Base-by-base conservation (phyloP, 768 basidiomycete species). In the Russula sp. region DNA sequence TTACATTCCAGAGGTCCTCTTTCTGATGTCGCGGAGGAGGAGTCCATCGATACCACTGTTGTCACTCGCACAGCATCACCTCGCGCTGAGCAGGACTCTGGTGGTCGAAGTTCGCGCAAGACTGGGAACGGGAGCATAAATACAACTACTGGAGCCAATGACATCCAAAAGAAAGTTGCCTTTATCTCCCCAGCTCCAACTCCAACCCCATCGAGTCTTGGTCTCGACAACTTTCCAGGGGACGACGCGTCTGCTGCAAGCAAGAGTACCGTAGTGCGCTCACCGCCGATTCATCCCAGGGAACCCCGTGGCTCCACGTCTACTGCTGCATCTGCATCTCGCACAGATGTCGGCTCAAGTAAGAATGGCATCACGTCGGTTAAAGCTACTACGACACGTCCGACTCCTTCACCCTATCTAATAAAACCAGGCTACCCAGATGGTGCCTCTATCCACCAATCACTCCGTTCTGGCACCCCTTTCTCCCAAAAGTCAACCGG, bases 101-200 rank as follows among this genome's bases (percentile, higher is more conserved):
- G 73, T 38, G 74, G 71, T 32, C 74, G 72, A 34, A 72, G 72
- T 69, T 76, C 77, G 20, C 78, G 79, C 68, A 80, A 76, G 71
- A 74, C 74, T 32, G 73, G 74, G 61, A 79, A 78, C 62, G 73
- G 74, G 50, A 75, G 73, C 63, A 71, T 71, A 65, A 69, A 52
- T 57, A 70, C 72, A 28, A 62, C 70, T 26, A 69, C 70, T 57
- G 70, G 71, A 44, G 64, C 40, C 53, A 74, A 74, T 66, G 87
- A 88, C 68, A 78, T 83, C 36, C 84, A 83, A 71, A 94, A 94
- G 80, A 92, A 92, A 77, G 92, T 94, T 51, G 92, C 90, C 30
- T 94, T 94, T 76, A 81, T 89, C 70, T 90, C 90, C 32, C 90
- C 90, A 55, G 84, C 88, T 16, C 88, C 88, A 22, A 88, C 89